Evolutionary conservation across 2,329 filamentous ascomycete species (phyloP), one percentile per base, ranked within the genome.

Genomic region (Talaromyces amestolkiae): DNA sequence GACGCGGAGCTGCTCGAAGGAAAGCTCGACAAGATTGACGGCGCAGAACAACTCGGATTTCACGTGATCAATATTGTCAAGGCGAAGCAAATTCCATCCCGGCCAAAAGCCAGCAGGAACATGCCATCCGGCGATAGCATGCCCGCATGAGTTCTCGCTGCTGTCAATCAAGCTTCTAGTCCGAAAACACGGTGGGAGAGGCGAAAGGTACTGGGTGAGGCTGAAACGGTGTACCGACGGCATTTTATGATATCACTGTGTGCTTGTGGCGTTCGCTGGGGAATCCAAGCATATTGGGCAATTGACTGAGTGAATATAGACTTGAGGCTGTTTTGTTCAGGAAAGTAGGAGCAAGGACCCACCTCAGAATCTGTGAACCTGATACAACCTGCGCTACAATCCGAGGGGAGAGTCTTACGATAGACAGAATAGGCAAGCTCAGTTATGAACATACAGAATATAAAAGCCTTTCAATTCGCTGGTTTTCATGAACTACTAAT

Each of bases 11-110:
- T 88, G 69, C 89, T 97, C 71, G 84, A 87, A 59, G 79, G 83
- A 1, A 89, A 88, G 70, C 84, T 97, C 5, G 84, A 87, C 69
- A 93, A 91, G 73, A 85, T 96, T 47, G 89, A 94, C 62, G 92
- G 91, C 2, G 92, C 92, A 66, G 89, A 85, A 13, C 89, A 92
- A 69, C 83, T 91, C 2, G 91, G 91, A 35, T 85, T 89, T 39
- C 84, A 88, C 68, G 82, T 97, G 6, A 78, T 88, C 15, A 84
- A 85, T 59, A 63, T 80, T 39, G 74, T 80, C 39, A 72, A 77
- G 51, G 72, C 73, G 11, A 82, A 81, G 68, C 35, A 54, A 17
- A 17, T 47, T n/a, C n/a, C 43, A 45, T 13, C 8, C n/a, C 43
- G n/a, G 43, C 43, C n/a, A 45, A 45, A 22, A 3, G 43, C n/a